phyloP scores from a whole-genome alignment of 345 rosid genomes.

The Gossypium rotundifolium region DNA sequence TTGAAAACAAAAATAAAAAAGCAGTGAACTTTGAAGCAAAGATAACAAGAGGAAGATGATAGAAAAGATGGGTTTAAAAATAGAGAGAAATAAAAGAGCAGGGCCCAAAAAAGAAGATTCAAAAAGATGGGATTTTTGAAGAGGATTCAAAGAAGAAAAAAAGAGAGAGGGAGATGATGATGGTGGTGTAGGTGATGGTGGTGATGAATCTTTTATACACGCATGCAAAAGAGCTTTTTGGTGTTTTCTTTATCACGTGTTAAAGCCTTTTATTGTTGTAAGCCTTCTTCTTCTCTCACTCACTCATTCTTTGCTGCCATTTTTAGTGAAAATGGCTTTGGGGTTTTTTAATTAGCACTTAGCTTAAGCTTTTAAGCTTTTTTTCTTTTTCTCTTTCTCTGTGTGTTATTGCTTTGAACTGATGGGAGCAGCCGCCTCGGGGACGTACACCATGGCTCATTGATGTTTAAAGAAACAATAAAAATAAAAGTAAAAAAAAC shows the following conservation, averaged over 20 bases:
- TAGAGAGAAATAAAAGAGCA: conserved; percentile 17
- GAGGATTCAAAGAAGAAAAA: conserved; percentile 10
- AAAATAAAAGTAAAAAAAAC: neutral
- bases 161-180: conserved; percentile 27
- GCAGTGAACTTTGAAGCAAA: conserved; percentile 11
- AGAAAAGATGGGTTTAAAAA: too few relatives aligned
- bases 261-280: conserved; percentile 30
- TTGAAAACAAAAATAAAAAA: neutral
- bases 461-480: neutral
- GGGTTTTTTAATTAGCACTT: neutral
- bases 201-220: conserved; percentile 66
- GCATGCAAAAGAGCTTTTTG: conserved; percentile 89
- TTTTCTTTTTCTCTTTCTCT: neutral
- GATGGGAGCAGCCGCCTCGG: conserved; percentile 50
- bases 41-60: too few relatives aligned
- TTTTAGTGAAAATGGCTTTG: conserved; percentile 3
- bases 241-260: conserved; percentile 94
- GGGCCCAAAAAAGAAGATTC: conserved; percentile 16
- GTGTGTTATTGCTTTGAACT: conserved; percentile 23
- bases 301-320: neutral
- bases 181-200: conserved; percentile 31
- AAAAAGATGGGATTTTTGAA: conserved; percentile 16
- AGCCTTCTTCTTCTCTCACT: neutral
- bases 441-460: conserved; percentile 15
- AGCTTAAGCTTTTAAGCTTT: conserved; percentile 2